phyloP scores from a whole-genome alignment of 2,329 filamentous ascomycete species.

The Pseudocercospora eumusae region DNA sequence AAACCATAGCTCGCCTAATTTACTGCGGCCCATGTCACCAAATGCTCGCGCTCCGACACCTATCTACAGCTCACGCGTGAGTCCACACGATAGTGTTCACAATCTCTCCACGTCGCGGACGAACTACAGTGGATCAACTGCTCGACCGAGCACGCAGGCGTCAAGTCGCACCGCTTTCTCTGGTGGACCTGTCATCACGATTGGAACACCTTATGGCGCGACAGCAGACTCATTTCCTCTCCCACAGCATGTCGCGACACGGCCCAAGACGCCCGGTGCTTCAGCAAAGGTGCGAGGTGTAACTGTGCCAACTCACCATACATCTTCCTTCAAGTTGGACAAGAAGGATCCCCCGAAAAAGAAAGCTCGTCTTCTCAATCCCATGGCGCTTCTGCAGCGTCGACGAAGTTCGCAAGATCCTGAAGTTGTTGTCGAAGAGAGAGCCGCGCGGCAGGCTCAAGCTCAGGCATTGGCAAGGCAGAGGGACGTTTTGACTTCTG shows the following conservation, averaged over 20 bases:
- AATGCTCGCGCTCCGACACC: conserved; percentile 15
- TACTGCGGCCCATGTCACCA: conserved; percentile 15
- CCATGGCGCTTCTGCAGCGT: conserved; percentile 61
- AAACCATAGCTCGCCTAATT: conserved; percentile 31
- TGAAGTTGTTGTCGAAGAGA: conserved; percentile 26
- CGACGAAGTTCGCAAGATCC: conserved; percentile 52
- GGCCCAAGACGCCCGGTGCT: conserved; percentile 36
- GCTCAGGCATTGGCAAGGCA: conserved; percentile 50
- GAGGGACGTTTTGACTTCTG: conserved; percentile 55
- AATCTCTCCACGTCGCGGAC: conserved; percentile 22
- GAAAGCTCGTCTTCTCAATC: conserved; percentile 54
- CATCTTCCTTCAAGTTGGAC: conserved; percentile 25
- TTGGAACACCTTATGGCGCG: conserved; percentile 37
- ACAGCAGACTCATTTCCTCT: conserved; percentile 37
- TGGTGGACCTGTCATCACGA: conserved; percentile 26
- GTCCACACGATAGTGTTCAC: conserved; percentile 24
- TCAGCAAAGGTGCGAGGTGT: conserved; percentile 40
- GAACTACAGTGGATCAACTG: conserved; percentile 33
- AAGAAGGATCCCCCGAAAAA: conserved; percentile 41
- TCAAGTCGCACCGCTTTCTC: conserved; percentile 23
- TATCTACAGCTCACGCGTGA: conserved; percentile 17
- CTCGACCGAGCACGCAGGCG: conserved; percentile 30
- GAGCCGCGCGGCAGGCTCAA: conserved; percentile 29
- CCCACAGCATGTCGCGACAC: conserved; percentile 38
- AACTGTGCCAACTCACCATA: conserved; percentile 40